Base-by-base conservation (phyloP, 139 green algal species). In the Coccomyxa sp. region DNA sequence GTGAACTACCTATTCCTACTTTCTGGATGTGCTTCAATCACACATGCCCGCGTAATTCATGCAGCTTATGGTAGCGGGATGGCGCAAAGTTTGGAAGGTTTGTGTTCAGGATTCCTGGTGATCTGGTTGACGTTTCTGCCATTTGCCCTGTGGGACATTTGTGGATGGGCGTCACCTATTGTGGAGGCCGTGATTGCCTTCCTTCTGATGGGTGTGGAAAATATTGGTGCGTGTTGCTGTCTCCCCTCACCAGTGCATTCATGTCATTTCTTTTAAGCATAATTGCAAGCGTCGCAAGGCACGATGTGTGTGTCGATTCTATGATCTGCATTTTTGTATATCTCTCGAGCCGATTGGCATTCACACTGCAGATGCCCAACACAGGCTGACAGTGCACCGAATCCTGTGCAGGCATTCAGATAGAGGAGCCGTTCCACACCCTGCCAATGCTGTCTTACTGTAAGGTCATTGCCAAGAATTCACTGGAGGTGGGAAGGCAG, bases 171-270 rank as follows among this genome's bases (percentile, higher is more conserved):
- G 1, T 92, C 83, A 0, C 87, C 84, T 10, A 58, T 79, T 13
- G 67, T 91, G 28, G 80, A 80, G n/a, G 86, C 81, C 27, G 57
- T 92, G 0, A 79, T 89, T 58, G 57, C 86, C 25, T 92, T 92
- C 68, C 84, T 92, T 67, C 81, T 92, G 78, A 38, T 87, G 10
- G 89, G 89, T 7, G 58, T 87, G 27, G 89, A 92, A 30, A 90
- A 92, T 81, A 87, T 92, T 76, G 82, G 38, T 51, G 38, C 38
- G 3, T 51, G 3, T 7, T 51, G 38, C 38, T 51, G 38, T 51
- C 38, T 51, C 38, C 38, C 7, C 38, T 51, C 38, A 51, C 38
- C 7, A 51, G 38, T 51, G 38, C 38, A 51, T 51, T 51, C 38
- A 11, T 51, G 38, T 51, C 38, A 51, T 51, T 51, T 51, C 38